These are phyloP conservation scores for Fragosphaeria purpurea DNA, from an alignment of 2,329 filamentous ascomycete species.

Conservation along the genomic window DNA sequence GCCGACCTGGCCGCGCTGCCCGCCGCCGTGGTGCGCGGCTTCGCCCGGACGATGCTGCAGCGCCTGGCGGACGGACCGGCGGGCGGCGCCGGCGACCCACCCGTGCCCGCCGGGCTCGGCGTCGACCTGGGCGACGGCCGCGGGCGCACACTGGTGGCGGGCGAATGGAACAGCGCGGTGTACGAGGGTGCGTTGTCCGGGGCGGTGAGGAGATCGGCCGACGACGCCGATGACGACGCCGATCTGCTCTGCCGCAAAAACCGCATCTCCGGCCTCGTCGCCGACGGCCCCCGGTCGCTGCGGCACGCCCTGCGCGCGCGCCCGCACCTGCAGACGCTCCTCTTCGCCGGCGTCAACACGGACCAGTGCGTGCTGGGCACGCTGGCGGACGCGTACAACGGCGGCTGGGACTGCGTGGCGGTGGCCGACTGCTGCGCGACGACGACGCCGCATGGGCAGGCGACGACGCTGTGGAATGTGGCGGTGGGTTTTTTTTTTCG, in stretches of 20 bases:
- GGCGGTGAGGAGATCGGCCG: constrained; percentile 16
- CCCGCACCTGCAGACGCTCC: constrained; percentile 33
- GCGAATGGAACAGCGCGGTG: constrained; percentile 46
- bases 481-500: constrained; percentile 14
- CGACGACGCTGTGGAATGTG: constrained; percentile 25
- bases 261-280: constrained; percentile 48
- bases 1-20: constrained; percentile 39
- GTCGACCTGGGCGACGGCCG: constrained; percentile 33
- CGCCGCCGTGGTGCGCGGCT: constrained; percentile 36
- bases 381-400: constrained; percentile 43
- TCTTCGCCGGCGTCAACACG: constrained; percentile 51
- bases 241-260: constrained; percentile 48
- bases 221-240: constrained; percentile 10
- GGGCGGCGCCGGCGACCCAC: not conserved
- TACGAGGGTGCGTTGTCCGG: constrained; percentile 31
- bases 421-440: constrained; percentile 46
- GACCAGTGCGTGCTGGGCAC: constrained; percentile 52
- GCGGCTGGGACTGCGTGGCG: constrained; percentile 46
- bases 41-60: constrained; percentile 29
- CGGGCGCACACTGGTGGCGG: constrained; percentile 38
- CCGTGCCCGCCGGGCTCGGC: constrained; percentile 29
- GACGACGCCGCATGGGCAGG: constrained; percentile 28
- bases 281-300: constrained; percentile 30
- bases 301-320: constrained; percentile 25
- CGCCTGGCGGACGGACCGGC: not conserved